A percentile compares a stretch with the other conserved stretches of the same genome.
phyloP scores from a whole-genome alignment of 2,329 filamentous ascomycete genomes.

The Trichophaea hybrida region DNA sequence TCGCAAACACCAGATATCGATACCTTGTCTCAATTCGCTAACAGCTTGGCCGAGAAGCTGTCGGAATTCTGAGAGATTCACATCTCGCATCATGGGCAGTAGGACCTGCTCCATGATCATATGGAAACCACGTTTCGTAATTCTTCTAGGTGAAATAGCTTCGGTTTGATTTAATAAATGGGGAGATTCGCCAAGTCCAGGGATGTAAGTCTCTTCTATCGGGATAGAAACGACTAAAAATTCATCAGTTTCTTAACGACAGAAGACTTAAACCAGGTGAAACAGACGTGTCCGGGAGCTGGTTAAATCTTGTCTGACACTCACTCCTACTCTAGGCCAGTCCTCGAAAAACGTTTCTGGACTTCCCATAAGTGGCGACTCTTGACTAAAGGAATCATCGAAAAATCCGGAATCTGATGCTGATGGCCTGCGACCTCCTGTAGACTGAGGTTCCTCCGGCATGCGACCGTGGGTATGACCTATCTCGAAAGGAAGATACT shows the following conservation, averaged over 20 bases:
- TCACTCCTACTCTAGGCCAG: background rate
- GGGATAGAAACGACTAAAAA: background rate
- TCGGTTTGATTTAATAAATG: background rate
- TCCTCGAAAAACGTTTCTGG: background rate
- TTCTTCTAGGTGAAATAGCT: background rate
- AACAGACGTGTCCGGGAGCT: background rate
- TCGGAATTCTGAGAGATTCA: background rate
- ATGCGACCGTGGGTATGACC: too few relatives aligned
- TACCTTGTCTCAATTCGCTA: background rate
- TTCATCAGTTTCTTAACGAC: background rate
- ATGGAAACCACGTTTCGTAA: background rate
- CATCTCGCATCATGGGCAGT: background rate
- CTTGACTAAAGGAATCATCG: background rate
- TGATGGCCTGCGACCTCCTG: too few relatives aligned
- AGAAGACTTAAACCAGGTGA: background rate
- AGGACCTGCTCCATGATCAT: background rate
- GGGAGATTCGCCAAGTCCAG: background rate
- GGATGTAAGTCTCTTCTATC: background rate
- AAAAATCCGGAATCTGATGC: background rate
- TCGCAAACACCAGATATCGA: background rate
- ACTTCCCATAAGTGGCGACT: slow-evolving; percentile 1
- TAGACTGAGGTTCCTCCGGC: too few relatives aligned
- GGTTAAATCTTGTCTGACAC: background rate
- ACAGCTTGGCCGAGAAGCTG: background rate
- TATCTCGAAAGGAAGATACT: too few relatives aligned